Conservation (phyloP, 495 filamentous ascomycete genomes). For the Haplographium delicatum region DNA sequence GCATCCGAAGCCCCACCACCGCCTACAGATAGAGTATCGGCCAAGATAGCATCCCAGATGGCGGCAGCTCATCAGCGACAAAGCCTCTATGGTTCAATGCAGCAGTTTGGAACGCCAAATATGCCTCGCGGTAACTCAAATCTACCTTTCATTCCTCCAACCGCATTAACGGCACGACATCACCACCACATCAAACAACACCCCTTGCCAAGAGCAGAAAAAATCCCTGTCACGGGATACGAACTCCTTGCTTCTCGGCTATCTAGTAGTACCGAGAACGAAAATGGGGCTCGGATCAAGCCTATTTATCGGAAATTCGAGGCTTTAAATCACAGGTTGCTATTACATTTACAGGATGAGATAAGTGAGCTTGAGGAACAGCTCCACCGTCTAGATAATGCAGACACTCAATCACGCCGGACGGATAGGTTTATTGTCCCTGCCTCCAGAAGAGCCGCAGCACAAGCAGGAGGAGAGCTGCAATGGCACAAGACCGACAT, state of each 20-base stretch:
- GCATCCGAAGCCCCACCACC: background rate
- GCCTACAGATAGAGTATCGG: constrained; percentile 12
- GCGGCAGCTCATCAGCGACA: constrained; percentile 24
- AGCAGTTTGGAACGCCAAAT: constrained; percentile 20
- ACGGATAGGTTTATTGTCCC: constrained; percentile 47
- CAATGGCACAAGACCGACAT: constrained; percentile 68
- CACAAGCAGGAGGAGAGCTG: constrained; percentile 57
- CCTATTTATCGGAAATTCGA: constrained; percentile 86
- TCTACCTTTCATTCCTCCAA: constrained; percentile 12
- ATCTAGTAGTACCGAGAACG: constrained; percentile 6
- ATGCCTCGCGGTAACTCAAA: constrained; percentile 10
- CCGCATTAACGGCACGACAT: constrained; percentile 9
- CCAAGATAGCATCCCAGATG: constrained; percentile 26
- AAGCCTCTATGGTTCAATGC: constrained; percentile 15
- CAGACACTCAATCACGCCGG: constrained; percentile 60
- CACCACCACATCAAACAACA: constrained; percentile 9
- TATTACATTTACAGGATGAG: constrained; percentile 85
- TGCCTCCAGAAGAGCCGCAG: constrained; percentile 62
- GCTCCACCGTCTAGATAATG: constrained; percentile 63
- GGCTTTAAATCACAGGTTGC: constrained; percentile 74
- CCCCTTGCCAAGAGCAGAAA: constrained; percentile 13
- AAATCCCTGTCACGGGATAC: constrained; percentile 22
- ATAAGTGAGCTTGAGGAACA: constrained; percentile 74
- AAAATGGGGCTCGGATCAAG: constrained; percentile 33
- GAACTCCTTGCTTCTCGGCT: constrained; percentile 21